A percentile compares a stretch with the other conserved stretches of the same genome.
phyloP scores from a whole-genome alignment of 2,329 filamentous ascomycete genomes.

The Lachnellula subtilissima region DNA sequence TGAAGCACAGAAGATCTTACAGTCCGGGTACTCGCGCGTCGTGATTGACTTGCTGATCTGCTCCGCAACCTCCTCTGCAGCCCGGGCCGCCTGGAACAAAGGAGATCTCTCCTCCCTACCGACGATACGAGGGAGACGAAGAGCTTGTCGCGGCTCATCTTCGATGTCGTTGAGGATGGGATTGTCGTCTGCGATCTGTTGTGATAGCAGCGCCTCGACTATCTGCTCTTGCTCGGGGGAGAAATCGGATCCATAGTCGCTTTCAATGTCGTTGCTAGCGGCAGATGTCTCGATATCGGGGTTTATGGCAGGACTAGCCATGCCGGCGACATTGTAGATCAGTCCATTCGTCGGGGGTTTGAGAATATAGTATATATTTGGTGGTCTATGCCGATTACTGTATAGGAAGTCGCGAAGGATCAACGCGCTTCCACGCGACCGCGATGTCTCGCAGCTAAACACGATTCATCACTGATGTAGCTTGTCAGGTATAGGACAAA shows the following conservation, averaged over 20 bases:
- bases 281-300: not conserved
- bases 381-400: not conserved
- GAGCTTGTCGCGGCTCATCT: constrained; percentile 29
- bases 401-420: not conserved
- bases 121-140: constrained; percentile 38
- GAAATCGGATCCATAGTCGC: constrained; percentile 62
- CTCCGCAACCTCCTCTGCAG: constrained; percentile 24
- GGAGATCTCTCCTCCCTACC: constrained; percentile 32
- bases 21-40: constrained; percentile 40
- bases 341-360: constrained; percentile 10
- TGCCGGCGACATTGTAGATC: constrained; percentile 12
- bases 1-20: constrained; percentile 36
- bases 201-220: constrained; percentile 44
- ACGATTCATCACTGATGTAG: not conserved
- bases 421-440: not conserved
- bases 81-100: constrained; percentile 27
- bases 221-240: constrained; percentile 51
- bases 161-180: constrained; percentile 29
- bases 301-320: constrained; percentile 21
- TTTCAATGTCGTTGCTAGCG: constrained; percentile 30
- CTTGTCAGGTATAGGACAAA: not conserved
- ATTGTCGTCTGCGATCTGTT: constrained; percentile 33
- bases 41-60: constrained; percentile 26
- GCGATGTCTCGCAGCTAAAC: too few species aligned
- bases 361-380: not conserved